Base-by-base conservation (phyloP, 1,284 basidiomycete species). In the Microbotryum intermedium region DNA sequence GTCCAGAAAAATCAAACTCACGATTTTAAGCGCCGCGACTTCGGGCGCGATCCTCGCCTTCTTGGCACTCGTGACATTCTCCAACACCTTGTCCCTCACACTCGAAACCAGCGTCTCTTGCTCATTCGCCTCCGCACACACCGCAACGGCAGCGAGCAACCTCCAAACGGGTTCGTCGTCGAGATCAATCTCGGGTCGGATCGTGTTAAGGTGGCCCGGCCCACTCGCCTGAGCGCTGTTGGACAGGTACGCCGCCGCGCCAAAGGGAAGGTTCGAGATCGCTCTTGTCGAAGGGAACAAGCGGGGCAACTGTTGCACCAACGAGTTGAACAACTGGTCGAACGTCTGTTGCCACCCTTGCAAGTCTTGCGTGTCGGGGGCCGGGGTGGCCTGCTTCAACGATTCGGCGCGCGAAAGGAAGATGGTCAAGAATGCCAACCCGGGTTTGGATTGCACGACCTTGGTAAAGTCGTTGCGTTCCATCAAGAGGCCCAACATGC, bases 111-210 rank as follows among this genome's bases (percentile, higher is more conserved):
- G 81, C 54, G 84, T 78, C 66, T 90, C 86, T 73, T 83, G 82
- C 72, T 97, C 90, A 69, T 91, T 86, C 55, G 84, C 79, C 50
- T 83, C 82, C 13, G 90, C 86, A 66, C 90, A 89, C 53, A 95
- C 80, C 3, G 93, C 92, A 53, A 98, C 78, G 4, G 88, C 84
- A 11, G 90, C 90, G 55, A 93, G 82, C 78, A 94, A 88, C 74
- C 89, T 86, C 90, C 90, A 95, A 21, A 90, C 87, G 21, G 85
- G 89, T 77, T 88, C 89, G 75, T 97, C 94, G 60, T 87, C 82
- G 50, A 83, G 79, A 74, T 93, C 89, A 26, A 81, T 72, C 48
- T 78, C 74, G 20, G 65, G 62, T 42, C 69, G 48, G 50, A 70
- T 16, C 29, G 67, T 57, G 49, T 66, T 56, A 18, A 59, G 46